phyloP scores from a whole-genome alignment of 1,284 basidiomycete species.

The Gomphus bonarii region DNA sequence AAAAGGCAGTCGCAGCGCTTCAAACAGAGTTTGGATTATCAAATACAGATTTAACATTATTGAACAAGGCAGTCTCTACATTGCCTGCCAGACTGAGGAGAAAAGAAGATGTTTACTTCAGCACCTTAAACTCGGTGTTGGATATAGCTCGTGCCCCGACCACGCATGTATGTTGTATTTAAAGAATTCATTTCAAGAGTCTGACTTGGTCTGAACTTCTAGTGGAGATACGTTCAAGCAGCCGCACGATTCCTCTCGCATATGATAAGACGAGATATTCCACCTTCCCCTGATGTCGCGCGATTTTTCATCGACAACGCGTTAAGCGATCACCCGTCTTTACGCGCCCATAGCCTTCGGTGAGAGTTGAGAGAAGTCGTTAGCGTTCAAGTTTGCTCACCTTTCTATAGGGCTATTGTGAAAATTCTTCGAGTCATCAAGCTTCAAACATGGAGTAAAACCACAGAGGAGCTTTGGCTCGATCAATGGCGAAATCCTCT shows the following conservation, averaged over 20 bases:
- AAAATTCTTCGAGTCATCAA: slow-evolving; percentile 75
- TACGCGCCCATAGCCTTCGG: slow-evolving; percentile 65
- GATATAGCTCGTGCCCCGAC: slow-evolving; percentile 53
- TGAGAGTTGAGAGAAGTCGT: slow-evolving; percentile 25
- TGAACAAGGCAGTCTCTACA: slow-evolving; percentile 33
- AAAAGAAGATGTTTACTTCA: slow-evolving; percentile 35
- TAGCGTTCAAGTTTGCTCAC: slow-evolving; percentile 11
- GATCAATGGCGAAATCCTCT: slow-evolving; percentile 76
- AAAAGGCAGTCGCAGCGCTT: slow-evolving; percentile 36
- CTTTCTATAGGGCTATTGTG: slow-evolving; percentile 49
- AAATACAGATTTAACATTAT: slow-evolving; percentile 33
- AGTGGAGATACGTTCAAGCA: slow-evolving; percentile 89
- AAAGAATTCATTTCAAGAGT: slow-evolving; percentile 2
- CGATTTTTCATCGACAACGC: slow-evolving; percentile 62
- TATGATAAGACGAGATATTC: slow-evolving; percentile 68
- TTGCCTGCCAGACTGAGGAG: slow-evolving; percentile 28
- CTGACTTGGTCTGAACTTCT: slow-evolving; percentile 11
- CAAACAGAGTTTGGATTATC: slow-evolving; percentile 36
- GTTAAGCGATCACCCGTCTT: slow-evolving; percentile 72
- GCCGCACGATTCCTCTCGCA: slow-evolving; percentile 64
- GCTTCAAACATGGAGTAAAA: slow-evolving; percentile 70
- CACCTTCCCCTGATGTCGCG: slow-evolving; percentile 53
- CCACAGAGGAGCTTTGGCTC: slow-evolving; percentile 64
- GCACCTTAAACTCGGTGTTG: slow-evolving; percentile 53
- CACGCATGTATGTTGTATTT: slow-evolving; percentile 51